phyloP scores from a whole-genome alignment of 2,329 filamentous ascomycete genomes.

The Fusarium sp. region DNA sequence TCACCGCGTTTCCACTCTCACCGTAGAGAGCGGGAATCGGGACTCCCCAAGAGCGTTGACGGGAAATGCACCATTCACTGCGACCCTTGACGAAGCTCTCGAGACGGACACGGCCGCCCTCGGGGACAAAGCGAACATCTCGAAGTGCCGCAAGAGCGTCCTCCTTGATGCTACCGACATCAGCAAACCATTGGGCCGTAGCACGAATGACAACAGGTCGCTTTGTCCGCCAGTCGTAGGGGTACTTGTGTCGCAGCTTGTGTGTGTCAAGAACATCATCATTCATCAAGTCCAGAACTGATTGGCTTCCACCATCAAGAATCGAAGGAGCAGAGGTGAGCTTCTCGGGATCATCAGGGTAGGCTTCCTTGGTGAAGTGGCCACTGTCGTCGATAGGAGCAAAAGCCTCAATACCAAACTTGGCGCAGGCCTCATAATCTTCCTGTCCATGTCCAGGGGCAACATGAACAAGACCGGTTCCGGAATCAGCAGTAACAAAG shows the following conservation, averaged over 20 bases:
- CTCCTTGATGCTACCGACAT: slow-evolving; percentile 84
- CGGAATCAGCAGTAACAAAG: slow-evolving; percentile 91
- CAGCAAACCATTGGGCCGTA: slow-evolving; percentile 97
- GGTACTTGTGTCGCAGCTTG: slow-evolving; percentile 88
- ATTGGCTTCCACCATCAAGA: slow-evolving; percentile 73
- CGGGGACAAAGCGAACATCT: slow-evolving; percentile 81
- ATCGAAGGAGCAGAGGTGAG: slow-evolving; percentile 78
- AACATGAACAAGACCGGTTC: slow-evolving; percentile 92
- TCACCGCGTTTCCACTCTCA: slow-evolving; percentile 76
- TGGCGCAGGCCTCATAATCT: slow-evolving; percentile 85
- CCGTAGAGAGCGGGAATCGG: slow-evolving; percentile 93
- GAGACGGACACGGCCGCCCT: slow-evolving; percentile 77
- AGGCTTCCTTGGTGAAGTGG: slow-evolving; percentile 81
- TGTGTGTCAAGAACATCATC: slow-evolving; percentile 75
- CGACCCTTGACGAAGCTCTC: slow-evolving; percentile 88
- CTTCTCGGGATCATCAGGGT: slow-evolving; percentile 72
- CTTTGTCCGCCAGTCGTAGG: slow-evolving; percentile 98
- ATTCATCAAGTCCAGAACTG: slow-evolving; percentile 76
- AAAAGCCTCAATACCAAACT: slow-evolving; percentile 76
- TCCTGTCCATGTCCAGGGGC: slow-evolving; percentile 97
- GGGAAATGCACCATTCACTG: slow-evolving; percentile 97
- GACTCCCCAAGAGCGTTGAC: slow-evolving; percentile 95
- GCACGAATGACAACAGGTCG: slow-evolving; percentile 89
- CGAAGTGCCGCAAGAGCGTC: slow-evolving; percentile 76
- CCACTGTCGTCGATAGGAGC: slow-evolving; percentile 88